A percentile compares a stretch with the other conserved stretches of the same genome.
Conservation (phyloP, 345 rosid species). For the Brassica cretica region DNA sequence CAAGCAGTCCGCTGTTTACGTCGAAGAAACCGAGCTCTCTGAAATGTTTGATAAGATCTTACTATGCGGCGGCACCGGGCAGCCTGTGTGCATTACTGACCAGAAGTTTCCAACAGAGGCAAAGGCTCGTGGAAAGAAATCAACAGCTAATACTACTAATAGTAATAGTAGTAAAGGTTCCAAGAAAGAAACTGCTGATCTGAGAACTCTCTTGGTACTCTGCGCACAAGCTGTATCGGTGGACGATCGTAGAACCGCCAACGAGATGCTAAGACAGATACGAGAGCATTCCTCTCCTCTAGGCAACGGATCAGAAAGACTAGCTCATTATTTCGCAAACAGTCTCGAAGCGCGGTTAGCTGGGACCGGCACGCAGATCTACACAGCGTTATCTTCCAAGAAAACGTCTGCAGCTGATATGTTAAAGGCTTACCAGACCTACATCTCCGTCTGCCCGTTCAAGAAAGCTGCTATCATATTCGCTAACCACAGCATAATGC, state of each 20-base stretch:
- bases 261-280: constrained; percentile 69
- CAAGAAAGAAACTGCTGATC: constrained; percentile 61
- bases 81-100: constrained; percentile 9
- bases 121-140: constrained; percentile 49
- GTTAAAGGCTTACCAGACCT: constrained; percentile 63
- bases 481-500: constrained; percentile 55
- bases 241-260: constrained; percentile 64
- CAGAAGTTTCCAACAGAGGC: constrained; percentile 38
- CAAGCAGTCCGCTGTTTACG: constrained; percentile 54
- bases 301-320: constrained; percentile 71
- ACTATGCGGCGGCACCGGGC: constrained; percentile 21
- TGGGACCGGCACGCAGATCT: constrained; percentile 60
- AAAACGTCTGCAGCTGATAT: constrained; percentile 56
- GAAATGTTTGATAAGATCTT: constrained; percentile 70
- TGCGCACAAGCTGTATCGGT: constrained; percentile 81
- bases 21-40: constrained; percentile 53
- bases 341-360: constrained; percentile 79
- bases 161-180: constrained; percentile 5
- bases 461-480: constrained; percentile 56
- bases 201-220: constrained; percentile 64
- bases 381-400: constrained; percentile 45
- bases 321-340: constrained; percentile 79
- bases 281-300: constrained; percentile 64
- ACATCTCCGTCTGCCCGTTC: constrained; percentile 59
- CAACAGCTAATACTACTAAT: constrained; percentile 7